Conservation (phyloP, 768 basidiomycete species). For the Gelatoporia subvermispora region DNA sequence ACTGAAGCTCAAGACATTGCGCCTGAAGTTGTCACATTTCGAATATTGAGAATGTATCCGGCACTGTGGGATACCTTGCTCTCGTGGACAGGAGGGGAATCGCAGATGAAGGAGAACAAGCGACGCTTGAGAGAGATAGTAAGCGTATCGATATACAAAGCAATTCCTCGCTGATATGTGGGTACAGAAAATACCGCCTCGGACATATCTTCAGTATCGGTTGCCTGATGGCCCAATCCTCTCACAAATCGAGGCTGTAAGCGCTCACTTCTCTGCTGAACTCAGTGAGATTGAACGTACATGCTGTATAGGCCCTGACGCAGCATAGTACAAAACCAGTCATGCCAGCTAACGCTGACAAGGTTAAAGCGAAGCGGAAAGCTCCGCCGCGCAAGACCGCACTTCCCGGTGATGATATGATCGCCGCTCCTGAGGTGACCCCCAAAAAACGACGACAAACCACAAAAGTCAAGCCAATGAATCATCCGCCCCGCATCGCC, state of each 20-base stretch:
- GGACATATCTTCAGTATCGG: conserved; percentile 52
- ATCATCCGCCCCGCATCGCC: conserved; percentile 39
- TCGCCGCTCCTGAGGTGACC: conserved; percentile 4
- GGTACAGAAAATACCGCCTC: conserved; percentile 36
- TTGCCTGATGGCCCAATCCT: conserved; percentile 53
- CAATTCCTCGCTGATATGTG: neutral
- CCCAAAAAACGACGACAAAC: conserved; percentile 38
- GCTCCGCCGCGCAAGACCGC: conserved; percentile 26
- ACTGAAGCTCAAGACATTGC: conserved; percentile 1
- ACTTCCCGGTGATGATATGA: neutral
- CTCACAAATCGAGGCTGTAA: conserved; percentile 55
- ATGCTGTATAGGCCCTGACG: conserved; percentile 34
- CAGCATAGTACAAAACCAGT: conserved; percentile 51
- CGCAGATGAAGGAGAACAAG: conserved; percentile 46
- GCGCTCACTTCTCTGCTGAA: conserved; percentile 11
- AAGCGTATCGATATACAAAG: conserved; percentile 9
- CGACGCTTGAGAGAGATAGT: conserved; percentile 45
- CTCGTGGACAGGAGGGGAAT: conserved; percentile 57
- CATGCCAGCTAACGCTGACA: conserved; percentile 43
- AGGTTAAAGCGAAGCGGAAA: conserved; percentile 31
- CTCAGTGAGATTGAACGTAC: neutral
- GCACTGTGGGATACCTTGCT: conserved; percentile 54
- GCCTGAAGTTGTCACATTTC: conserved; percentile 40
- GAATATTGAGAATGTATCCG: conserved; percentile 42
- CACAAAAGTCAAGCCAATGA: conserved; percentile 27